Conservation (phyloP, 176 grass and related monocot genomes). For the bread wheat (Triticum aestivum) region DNA sequence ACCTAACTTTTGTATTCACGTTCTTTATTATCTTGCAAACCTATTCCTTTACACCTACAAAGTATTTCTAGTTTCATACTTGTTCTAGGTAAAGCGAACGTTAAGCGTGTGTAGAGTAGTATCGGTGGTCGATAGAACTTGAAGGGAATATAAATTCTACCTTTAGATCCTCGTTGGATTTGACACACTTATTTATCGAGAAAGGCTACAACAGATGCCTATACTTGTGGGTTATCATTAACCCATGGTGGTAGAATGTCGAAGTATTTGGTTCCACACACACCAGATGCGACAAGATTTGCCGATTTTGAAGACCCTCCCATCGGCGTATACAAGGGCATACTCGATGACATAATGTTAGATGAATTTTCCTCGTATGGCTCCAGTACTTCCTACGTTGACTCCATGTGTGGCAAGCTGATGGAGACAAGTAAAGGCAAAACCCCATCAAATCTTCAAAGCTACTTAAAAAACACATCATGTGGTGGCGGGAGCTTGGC, state of each 20-base stretch:
- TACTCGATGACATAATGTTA: background rate
- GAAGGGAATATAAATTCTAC: too few relatives aligned
- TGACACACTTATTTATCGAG: too few relatives aligned
- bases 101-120: too few relatives aligned
- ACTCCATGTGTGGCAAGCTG: background rate
- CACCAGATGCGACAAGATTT: background rate
- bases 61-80: too few relatives aligned
- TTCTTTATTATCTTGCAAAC: too few relatives aligned
- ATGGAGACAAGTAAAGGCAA: background rate
- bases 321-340: conserved; percentile 1
- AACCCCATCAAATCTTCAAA: background rate
- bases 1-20: too few relatives aligned
- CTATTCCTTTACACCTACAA: too few relatives aligned
- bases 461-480: background rate
- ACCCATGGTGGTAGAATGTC: background rate
- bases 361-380: background rate
- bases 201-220: too few relatives aligned
- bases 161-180: too few relatives aligned
- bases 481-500: background rate
- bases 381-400: background rate
- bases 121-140: too few relatives aligned
- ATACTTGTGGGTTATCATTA: background rate
- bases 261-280: background rate
- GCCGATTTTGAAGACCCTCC: background rate
- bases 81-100: too few relatives aligned